Percentiles rank a stretch among this genome's conserved stretches.
Conservation (phyloP, 2,329 filamentous ascomycete genomes). For the Talaromyces funiculosus region DNA sequence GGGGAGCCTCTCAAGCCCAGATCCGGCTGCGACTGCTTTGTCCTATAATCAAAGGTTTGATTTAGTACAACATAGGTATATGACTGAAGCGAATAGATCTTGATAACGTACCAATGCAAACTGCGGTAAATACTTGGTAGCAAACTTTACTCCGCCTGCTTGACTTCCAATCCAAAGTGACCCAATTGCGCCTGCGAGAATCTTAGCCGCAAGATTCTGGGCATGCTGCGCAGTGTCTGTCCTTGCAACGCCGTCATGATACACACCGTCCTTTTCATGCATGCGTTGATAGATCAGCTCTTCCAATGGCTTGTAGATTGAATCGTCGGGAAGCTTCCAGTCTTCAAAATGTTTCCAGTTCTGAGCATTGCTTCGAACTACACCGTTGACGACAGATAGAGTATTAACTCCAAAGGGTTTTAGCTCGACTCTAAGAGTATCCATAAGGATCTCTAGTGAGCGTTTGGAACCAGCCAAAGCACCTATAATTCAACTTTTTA, state of each 20-base stretch:
- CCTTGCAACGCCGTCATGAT: conserved; percentile 3
- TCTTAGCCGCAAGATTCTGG: conserved; percentile 19
- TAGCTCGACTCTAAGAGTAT: conserved; percentile 22
- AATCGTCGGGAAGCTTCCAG: conserved; percentile 16
- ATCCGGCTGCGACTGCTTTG: too few relatives aligned
- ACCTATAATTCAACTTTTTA: background rate
- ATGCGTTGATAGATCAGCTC: conserved; percentile 11
- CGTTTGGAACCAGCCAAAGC: conserved; percentile 21
- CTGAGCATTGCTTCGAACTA: conserved; percentile 16
- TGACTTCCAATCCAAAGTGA: background rate
- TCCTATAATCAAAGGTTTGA: too few relatives aligned
- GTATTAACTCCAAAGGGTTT: conserved; percentile 22
- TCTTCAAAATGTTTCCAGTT: conserved; percentile 4
- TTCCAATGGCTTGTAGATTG: conserved; percentile 17
- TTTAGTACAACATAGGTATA: too few relatives aligned
- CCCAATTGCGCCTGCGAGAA: conserved; percentile 17
- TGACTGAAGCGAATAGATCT: too few relatives aligned
- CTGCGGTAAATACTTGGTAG: conserved; percentile 2
- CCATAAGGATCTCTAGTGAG: conserved; percentile 18
- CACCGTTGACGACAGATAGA: conserved; percentile 18
- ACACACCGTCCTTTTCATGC: background rate
- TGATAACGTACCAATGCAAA: background rate
- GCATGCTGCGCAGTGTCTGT: conserved; percentile 16
- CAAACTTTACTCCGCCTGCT: background rate
- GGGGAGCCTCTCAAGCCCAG: too few relatives aligned